These are phyloP conservation scores for Aspergillus fumigatiaffinis DNA, from an alignment of 2,329 filamentous ascomycete genomes.

Conservation along the genomic window DNA sequence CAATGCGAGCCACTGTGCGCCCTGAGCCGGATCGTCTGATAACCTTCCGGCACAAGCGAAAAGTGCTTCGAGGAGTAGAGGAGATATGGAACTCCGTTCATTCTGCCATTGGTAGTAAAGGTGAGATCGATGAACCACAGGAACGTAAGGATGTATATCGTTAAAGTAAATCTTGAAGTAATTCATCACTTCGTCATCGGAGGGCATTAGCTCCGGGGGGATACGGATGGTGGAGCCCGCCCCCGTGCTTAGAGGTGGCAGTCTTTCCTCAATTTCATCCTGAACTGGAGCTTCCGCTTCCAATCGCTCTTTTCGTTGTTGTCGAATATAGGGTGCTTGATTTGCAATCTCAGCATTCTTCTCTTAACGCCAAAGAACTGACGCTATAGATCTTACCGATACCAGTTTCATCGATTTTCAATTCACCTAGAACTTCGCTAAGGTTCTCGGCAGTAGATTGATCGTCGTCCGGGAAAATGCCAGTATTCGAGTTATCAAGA, in stretches of 20 bases:
- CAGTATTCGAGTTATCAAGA: slow-evolving; percentile 35
- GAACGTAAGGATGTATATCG: slow-evolving; percentile 88
- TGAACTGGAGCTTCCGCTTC: slow-evolving; percentile 54
- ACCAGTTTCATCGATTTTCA: slow-evolving; percentile 83
- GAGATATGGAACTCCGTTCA: slow-evolving; percentile 79
- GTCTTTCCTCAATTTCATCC: slow-evolving; percentile 67
- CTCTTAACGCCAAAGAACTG: background rate
- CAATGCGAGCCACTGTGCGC: slow-evolving; percentile 88
- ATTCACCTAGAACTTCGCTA: slow-evolving; percentile 74
- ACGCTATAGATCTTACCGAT: slow-evolving; percentile 61
- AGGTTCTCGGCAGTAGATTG: slow-evolving; percentile 68
- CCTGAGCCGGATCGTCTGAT: slow-evolving; percentile 76
- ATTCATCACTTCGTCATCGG: slow-evolving; percentile 72
- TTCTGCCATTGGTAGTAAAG: slow-evolving; percentile 90
- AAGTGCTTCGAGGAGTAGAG: slow-evolving; percentile 81
- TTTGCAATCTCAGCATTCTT: slow-evolving; percentile 7
- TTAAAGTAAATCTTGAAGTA: slow-evolving; percentile 90
- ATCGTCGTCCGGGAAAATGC: slow-evolving; percentile 56
- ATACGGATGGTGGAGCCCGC: slow-evolving; percentile 79
- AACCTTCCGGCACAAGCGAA: slow-evolving; percentile 85
- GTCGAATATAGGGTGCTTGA: slow-evolving; percentile 77
- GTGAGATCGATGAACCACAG: slow-evolving; percentile 74
- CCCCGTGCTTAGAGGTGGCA: slow-evolving; percentile 65
- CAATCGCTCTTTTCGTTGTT: slow-evolving; percentile 49
- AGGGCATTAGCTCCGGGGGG: slow-evolving; percentile 87